Percentiles rank a stretch among this genome's conserved stretches.
These are phyloP conservation scores for Solanum habrochaites DNA, from an alignment of 257 asterid species.

Conservation along the genomic window DNA sequence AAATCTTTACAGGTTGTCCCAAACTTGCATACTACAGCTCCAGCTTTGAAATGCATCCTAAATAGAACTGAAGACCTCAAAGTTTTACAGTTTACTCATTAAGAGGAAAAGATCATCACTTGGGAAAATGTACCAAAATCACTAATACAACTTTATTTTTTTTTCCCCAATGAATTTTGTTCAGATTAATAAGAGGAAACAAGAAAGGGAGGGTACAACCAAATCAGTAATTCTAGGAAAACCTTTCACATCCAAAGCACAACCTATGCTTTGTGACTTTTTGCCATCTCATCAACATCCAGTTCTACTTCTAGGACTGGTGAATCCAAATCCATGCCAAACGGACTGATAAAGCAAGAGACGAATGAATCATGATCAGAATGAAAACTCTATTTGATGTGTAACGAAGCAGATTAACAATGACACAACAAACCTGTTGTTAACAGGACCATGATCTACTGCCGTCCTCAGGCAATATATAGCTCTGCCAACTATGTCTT, in stretches of 20 bases:
- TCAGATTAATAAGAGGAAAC: not conserved
- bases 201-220: not conserved
- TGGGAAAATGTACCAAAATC: not conserved
- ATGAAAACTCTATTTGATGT: not conserved
- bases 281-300: constrained; percentile 72
- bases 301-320: constrained; percentile 69
- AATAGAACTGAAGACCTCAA: not conserved
- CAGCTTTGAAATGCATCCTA: not conserved
- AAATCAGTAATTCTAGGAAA: not conserved
- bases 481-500: constrained; percentile 63
- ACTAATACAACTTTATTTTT: not conserved
- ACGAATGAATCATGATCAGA: not conserved
- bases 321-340: constrained; percentile 39
- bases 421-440: constrained; percentile 46
- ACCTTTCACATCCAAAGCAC: not conserved
- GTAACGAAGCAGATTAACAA: not conserved
- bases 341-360: constrained; percentile 25
- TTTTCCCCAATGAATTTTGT: not conserved
- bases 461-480: constrained; percentile 67
- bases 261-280: constrained; percentile 47
- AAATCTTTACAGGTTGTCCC: not conserved
- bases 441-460: constrained; percentile 72
- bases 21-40: not conserved
- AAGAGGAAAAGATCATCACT: not conserved
- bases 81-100: not conserved